Conservation (phyloP, 495 filamentous ascomycete genomes). For the Hypoxylon subgilvum region DNA sequence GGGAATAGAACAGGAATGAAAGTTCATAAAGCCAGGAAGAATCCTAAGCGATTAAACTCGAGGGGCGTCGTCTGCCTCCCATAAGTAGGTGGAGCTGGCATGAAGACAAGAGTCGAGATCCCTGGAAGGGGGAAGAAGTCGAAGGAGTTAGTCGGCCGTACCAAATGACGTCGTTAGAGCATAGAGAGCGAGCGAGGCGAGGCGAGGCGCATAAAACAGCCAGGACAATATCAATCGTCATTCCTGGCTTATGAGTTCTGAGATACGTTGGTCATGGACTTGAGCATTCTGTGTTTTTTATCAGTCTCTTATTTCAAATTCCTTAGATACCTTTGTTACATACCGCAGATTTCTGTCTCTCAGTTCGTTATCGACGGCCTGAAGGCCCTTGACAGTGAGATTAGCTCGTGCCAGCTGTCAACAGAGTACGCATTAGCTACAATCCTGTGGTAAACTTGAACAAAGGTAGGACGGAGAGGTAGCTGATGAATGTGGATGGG, state of each 20-base stretch:
- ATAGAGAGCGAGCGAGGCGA: not conserved
- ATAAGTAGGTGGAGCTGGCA: not conserved
- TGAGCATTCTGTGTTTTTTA: conserved; percentile 43
- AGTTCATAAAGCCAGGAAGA: not conserved
- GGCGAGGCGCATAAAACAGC: not conserved
- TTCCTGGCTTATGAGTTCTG: conserved; percentile 10
- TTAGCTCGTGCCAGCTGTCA: conserved; percentile 58
- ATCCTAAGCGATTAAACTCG: not conserved
- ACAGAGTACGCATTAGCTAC: conserved; percentile 31
- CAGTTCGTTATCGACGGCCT: conserved; percentile 56
- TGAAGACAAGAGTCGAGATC: not conserved
- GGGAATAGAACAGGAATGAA: not conserved
- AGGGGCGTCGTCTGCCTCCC: not conserved
- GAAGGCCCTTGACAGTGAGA: conserved; percentile 51
- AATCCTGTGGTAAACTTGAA: not conserved
- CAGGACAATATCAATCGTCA: conserved; percentile 1
- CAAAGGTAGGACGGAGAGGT: not conserved
- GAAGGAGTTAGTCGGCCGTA: not conserved
- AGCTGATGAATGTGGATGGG: conserved; percentile 2
- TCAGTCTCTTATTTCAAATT: conserved; percentile 22
- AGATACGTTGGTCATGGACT: conserved; percentile 34
- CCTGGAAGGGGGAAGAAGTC: not conserved
- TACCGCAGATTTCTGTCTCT: conserved; percentile 51
- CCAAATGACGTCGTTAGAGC: conserved; percentile 6
- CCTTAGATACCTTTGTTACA: no score